A percentile compares a stretch with the other conserved stretches of the same genome.
Conservation (phyloP, 2,329 filamentous ascomycete species). For the Xylariaceae sp. region DNA sequence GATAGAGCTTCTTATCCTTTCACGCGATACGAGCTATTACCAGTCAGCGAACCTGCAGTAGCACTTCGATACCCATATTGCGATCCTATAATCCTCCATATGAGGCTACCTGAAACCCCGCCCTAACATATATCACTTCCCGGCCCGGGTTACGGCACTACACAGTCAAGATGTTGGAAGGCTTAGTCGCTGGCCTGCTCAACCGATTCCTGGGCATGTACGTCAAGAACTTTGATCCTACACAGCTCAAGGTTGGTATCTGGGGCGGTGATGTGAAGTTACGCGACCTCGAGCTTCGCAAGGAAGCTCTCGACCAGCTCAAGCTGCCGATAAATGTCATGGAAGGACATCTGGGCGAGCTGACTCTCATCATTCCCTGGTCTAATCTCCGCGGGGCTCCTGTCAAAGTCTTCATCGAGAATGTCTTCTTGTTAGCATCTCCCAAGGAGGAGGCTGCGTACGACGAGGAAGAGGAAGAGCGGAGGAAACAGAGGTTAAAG, state of each 20-base stretch:
- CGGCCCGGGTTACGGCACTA: constrained; percentile 69
- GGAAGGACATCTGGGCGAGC: constrained; percentile 86
- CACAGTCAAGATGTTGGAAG: constrained; percentile 80
- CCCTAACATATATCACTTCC: constrained; percentile 35
- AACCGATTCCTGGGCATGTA: constrained; percentile 99
- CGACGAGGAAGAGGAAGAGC: constrained; percentile 87
- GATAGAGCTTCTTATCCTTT: too few species aligned
- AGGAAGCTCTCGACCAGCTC: constrained; percentile 94
- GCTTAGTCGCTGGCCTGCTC: constrained; percentile 90
- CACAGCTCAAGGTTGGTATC: constrained; percentile 96
- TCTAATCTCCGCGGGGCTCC: constrained; percentile 93
- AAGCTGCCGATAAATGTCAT: constrained; percentile 95
- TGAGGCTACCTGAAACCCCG: constrained; percentile 23
- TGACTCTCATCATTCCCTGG: constrained; percentile 94
- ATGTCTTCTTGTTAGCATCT: constrained; percentile 92
- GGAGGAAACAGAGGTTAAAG: constrained; percentile 83
- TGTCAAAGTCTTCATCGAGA: constrained; percentile 90
- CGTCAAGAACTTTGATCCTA: constrained; percentile 98
- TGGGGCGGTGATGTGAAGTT: constrained; percentile 99
- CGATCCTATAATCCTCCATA: constrained; percentile 15
- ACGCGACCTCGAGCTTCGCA: constrained; percentile 83
- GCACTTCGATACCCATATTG: background rate
- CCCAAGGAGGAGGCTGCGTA: constrained; percentile 95
- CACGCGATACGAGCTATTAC: too few species aligned
- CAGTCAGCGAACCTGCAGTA: background rate